A percentile compares a stretch with the other conserved stretches of the same genome.
Conservation (phyloP, 129 eudicot species). For the Kitagawia praeruptora region DNA sequence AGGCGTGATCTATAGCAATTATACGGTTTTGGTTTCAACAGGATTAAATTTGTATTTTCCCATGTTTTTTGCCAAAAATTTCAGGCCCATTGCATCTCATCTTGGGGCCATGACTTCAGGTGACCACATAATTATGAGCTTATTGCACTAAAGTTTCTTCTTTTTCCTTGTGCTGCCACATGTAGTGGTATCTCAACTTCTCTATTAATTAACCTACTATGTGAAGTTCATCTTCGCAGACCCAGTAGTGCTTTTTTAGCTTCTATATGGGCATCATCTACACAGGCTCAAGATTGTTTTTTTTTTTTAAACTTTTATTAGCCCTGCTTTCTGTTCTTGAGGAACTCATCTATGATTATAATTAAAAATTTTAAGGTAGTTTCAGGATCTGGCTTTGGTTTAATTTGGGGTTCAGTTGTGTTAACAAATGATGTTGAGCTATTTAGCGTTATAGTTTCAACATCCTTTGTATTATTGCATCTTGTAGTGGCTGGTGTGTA, state of each 20-base stretch:
- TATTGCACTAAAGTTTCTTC: background rate
- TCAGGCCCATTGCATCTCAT: constrained; percentile 94
- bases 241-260: background rate
- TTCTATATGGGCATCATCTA: constrained; percentile 1
- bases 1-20: background rate
- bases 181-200: background rate
- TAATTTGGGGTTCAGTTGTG: background rate
- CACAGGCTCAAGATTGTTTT: background rate
- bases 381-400: background rate
- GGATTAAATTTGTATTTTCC: constrained; percentile 4
- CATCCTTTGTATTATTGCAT: background rate
- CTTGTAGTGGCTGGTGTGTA: background rate
- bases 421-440: background rate
- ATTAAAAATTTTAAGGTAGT: background rate
- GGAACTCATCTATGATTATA: background rate
- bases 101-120: constrained; percentile 99
- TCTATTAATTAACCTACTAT: constrained; percentile 1
- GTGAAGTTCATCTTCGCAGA: background rate
- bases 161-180: background rate
- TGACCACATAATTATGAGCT: constrained; percentile 11
- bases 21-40: background rate
- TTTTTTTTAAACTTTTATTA: background rate
- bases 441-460: background rate
- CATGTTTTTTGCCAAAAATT: constrained; percentile 17
- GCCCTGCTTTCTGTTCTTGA: background rate